Conservation (phyloP, 495 filamentous ascomycete genomes). For the Pyrenopolyporus hunteri region DNA sequence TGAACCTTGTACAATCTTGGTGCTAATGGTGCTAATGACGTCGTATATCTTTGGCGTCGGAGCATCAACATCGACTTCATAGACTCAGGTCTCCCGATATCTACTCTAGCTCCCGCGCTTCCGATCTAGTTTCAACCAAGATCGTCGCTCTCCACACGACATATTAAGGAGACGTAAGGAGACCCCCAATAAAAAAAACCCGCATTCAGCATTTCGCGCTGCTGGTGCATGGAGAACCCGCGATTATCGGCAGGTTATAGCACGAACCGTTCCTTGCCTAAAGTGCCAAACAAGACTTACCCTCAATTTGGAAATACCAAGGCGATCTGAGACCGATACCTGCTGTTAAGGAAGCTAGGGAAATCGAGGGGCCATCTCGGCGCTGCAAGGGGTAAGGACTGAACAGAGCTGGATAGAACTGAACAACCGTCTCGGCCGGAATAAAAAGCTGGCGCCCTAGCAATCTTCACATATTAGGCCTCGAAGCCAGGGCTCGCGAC, state of each 20-base stretch:
- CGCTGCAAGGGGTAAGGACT: background rate
- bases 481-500: slow-evolving; percentile 30
- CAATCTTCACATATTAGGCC: slow-evolving; percentile 18
- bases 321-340: slow-evolving; percentile 14
- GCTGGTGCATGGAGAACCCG: slow-evolving; percentile 40
- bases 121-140: slow-evolving; percentile 32
- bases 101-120: slow-evolving; percentile 31
- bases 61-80: slow-evolving; percentile 26
- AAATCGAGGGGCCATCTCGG: background rate
- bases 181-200: slow-evolving; percentile 15
- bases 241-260: slow-evolving; percentile 45
- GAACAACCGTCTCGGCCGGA: slow-evolving; percentile 10
- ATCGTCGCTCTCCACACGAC: slow-evolving; percentile 35
- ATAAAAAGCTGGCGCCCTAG: slow-evolving; percentile 14
- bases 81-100: slow-evolving; percentile 16
- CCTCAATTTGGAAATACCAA: slow-evolving; percentile 32
- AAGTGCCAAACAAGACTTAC: slow-evolving; percentile 31
- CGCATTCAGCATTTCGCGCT: slow-evolving; percentile 25
- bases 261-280: slow-evolving; percentile 52
- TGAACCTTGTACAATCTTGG: background rate
- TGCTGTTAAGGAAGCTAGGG: background rate
- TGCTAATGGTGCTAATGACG: slow-evolving; percentile 27
- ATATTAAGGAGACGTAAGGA: slow-evolving; percentile 20
- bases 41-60: slow-evolving; percentile 16
- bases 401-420: slow-evolving; percentile 11